Evolutionary conservation across 2,329 filamentous ascomycete genomes (phyloP).

Genomic region (Sphaerulina populicola): DNA sequence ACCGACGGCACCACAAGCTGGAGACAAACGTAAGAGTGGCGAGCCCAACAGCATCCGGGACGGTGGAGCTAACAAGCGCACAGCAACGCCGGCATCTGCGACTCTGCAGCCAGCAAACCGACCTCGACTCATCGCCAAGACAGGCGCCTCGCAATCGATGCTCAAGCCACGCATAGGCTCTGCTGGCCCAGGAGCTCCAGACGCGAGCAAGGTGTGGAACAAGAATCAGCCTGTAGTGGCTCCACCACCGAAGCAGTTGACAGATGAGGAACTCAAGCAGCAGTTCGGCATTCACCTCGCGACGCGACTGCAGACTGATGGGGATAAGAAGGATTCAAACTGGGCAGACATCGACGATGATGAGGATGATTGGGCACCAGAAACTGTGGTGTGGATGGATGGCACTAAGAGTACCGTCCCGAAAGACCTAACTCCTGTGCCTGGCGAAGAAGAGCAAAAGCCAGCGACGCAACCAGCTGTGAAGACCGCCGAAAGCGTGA

Average conservation of each 20-base stretch:
- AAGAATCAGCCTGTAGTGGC: constrained; percentile 66
- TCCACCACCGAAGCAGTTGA: constrained; percentile 70
- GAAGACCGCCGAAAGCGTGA: constrained; percentile 24
- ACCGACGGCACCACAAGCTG: constrained; percentile 41
- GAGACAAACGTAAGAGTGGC: constrained; percentile 46
- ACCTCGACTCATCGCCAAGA: constrained; percentile 68
- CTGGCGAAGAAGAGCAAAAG: constrained; percentile 12
- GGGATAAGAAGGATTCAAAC: constrained; percentile 65
- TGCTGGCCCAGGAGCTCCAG: constrained; percentile 48
- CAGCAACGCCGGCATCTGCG: constrained; percentile 43
- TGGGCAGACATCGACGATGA: constrained; percentile 89
- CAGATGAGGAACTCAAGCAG: constrained; percentile 74
- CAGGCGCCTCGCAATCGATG: constrained; percentile 50
- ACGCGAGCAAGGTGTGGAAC: constrained; percentile 74
- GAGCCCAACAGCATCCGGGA: background rate
- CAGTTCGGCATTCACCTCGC: constrained; percentile 82
- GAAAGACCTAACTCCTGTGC: constrained; percentile 32
- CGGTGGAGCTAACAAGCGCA: constrained; percentile 12
- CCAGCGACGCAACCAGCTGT: constrained; percentile 19
- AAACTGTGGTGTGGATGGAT: constrained; percentile 80
- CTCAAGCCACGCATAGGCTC: constrained; percentile 32
- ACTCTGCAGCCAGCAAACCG: constrained; percentile 37
- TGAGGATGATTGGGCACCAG: constrained; percentile 78
- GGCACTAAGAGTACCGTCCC: constrained; percentile 73
- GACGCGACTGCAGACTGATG: constrained; percentile 66